Evolutionary conservation across 2,329 filamentous ascomycete genomes (phyloP), one percentile per base, ranked within the genome.

Genomic region (Diaporthe australafricana): DNA sequence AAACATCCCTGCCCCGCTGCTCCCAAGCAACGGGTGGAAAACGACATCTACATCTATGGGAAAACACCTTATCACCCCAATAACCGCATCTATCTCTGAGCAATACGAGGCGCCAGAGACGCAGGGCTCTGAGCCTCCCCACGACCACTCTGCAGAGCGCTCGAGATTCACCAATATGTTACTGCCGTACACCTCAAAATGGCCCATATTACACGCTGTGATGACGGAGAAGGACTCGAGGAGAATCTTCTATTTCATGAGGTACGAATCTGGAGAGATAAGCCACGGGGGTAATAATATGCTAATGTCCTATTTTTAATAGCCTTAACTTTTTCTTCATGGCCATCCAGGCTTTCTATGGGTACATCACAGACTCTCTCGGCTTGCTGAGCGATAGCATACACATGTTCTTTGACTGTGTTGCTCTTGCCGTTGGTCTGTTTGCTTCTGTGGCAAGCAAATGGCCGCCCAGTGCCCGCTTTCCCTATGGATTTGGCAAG

Each of bases 391-490:
- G 95, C 76, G 96, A 99, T 82, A 98, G 95, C 78, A 96, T 99
- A 74, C 96, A 99, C 83, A 99, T 99, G 96, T 96, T 99, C 78
- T 98, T 99, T 77, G 96, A 99, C 82, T 99, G 96, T 76, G 91
- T 98, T 45, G 96, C 96, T 25, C 88, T 99, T 35, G 90, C 94
- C 1, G 95, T 99, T 45, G 96, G 96, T 14, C 86, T 99, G 12
- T 92, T 96, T 77, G 96, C 96, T 35, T 93, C 96, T 1, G 95
- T 99, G 7, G 94, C 98, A 86, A 96, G 94, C 83, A 98, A 98
- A 82, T 98, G 96, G 95, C 95, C 95, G 1, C 93, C 95, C 0
- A 98, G 93, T 79, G 88, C 93, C 72, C 88, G 92, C 25, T 98
- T 98, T 77, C 96, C 96, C 0, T 98, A 98, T 79, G 96, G 96